Evolutionary conservation across 164 flowering plant genomes (phyloP).

Genomic region (Saururus chinensis): DNA sequence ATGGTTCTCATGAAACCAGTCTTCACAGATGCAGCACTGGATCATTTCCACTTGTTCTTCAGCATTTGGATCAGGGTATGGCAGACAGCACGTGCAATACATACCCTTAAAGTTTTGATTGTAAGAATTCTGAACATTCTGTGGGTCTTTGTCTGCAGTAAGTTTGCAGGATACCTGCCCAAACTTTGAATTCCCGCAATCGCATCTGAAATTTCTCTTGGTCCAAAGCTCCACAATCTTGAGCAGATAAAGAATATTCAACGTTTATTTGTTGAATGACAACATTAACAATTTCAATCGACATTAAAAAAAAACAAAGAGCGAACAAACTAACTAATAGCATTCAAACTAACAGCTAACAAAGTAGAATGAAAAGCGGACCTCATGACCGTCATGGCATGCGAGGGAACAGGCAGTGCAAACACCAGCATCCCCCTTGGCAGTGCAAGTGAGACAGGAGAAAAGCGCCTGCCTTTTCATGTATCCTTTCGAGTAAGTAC

Average conservation of each 20-base stretch:
- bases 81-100: conserved; percentile 79
- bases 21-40: conserved; percentile 95
- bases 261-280: too few species aligned
- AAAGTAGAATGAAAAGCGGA: conserved; percentile 10
- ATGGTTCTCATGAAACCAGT: conserved; percentile 98
- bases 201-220: conserved; percentile 89
- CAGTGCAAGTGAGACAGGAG: conserved; percentile 91
- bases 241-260: background rate
- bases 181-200: conserved; percentile 97
- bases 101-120: conserved; percentile 93
- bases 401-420: conserved; percentile 90
- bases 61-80: conserved; percentile 89
- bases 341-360: background rate
- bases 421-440: conserved; percentile 91
- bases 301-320: background rate
- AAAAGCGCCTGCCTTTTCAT: conserved; percentile 96
- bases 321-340: background rate
- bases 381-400: conserved; percentile 99
- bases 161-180: conserved; percentile 85
- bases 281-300: background rate
- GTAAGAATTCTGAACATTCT: conserved; percentile 62
- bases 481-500: conserved; percentile 79
- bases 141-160: conserved; percentile 61
- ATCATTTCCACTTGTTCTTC: conserved; percentile 96
- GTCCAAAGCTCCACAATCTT: conserved; percentile 96